These are phyloP conservation scores for Amylostereum areolatum DNA, from an alignment of 1,284 basidiomycete species.

Conservation along the genomic window DNA sequence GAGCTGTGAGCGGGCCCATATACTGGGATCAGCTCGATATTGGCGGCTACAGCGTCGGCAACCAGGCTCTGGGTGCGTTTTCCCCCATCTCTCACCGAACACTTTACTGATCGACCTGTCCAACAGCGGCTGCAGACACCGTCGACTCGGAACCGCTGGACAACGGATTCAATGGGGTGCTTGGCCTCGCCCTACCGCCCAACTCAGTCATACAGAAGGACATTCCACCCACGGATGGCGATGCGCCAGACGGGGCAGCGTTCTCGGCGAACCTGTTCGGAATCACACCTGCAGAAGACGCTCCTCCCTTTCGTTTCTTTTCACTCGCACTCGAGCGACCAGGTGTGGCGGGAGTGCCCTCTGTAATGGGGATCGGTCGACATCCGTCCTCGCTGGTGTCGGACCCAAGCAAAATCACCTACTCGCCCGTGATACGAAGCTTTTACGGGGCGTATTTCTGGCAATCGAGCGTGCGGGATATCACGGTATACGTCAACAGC, in stretches of 20 bases:
- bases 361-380: conserved; percentile 58
- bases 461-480: conserved; percentile 48
- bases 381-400: conserved; percentile 50
- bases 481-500: conserved; percentile 56
- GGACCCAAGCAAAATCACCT: conserved; percentile 48
- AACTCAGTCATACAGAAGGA: conserved; percentile 52
- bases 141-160: conserved; percentile 52
- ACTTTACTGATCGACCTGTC: neutral
- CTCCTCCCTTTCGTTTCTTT: conserved; percentile 56
- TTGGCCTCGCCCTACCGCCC: conserved; percentile 67
- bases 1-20: conserved; percentile 51
- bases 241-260: conserved; percentile 55
- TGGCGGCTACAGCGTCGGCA: conserved; percentile 50
- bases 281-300: conserved; percentile 41
- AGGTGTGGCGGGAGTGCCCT: conserved; percentile 46
- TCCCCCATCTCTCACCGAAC: conserved; percentile 2
- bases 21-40: conserved; percentile 59
- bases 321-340: conserved; percentile 64
- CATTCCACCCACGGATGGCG: conserved; percentile 40
- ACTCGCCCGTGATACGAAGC: conserved; percentile 37
- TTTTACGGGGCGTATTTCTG: conserved; percentile 44
- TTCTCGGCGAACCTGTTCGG: conserved; percentile 62
- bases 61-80: conserved; percentile 56
- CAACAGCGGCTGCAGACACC: conserved; percentile 44
- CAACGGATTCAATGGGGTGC: conserved; percentile 50